Evolutionary conservation across 2,329 filamentous ascomycete genomes (phyloP).

Genomic region (Metarhizium humberi): DNA sequence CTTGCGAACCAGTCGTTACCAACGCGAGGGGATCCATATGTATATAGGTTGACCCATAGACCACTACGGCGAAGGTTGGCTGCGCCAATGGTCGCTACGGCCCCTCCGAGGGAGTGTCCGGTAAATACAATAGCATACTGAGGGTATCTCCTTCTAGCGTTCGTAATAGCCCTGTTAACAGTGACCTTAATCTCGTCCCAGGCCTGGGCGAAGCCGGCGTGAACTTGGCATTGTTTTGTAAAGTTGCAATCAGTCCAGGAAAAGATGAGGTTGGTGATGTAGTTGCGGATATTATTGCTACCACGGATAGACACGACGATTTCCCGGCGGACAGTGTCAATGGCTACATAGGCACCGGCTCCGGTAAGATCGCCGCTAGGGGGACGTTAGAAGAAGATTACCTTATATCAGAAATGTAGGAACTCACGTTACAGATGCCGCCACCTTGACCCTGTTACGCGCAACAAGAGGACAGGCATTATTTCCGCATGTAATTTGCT

Average conservation of each 20-base stretch:
- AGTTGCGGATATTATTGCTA: constrained; percentile 49
- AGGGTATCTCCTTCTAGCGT: constrained; percentile 37
- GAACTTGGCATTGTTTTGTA: constrained; percentile 36
- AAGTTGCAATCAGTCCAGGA: constrained; percentile 18
- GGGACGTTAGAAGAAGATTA: constrained; percentile 12
- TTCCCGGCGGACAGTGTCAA: constrained; percentile 37
- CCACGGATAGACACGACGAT: constrained; percentile 56
- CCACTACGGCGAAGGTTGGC: constrained; percentile 43
- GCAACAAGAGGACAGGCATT: constrained; percentile 34
- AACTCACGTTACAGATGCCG: constrained; percentile 30
- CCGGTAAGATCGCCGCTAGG: constrained; percentile 32
- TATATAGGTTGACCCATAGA: constrained; percentile 46
- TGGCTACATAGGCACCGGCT: constrained; percentile 40
- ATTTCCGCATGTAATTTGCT: constrained; percentile 31
- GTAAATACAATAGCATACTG: constrained; percentile 46
- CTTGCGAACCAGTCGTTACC: constrained; percentile 47
- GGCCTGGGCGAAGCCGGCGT: constrained; percentile 49
- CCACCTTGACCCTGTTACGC: constrained; percentile 31
- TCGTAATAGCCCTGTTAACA: constrained; percentile 32
- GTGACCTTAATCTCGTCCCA: constrained; percentile 44
- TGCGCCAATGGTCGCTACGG: constrained; percentile 51
- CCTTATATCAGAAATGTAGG: too few species aligned
- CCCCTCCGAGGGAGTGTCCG: constrained; percentile 61
- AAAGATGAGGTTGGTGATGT: constrained; percentile 42
- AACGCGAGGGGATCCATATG: constrained; percentile 57